These are phyloP conservation scores for Tetrahymena elliotti DNA, from an alignment of 73 alveolate species.

Conservation along the genomic window DNA sequence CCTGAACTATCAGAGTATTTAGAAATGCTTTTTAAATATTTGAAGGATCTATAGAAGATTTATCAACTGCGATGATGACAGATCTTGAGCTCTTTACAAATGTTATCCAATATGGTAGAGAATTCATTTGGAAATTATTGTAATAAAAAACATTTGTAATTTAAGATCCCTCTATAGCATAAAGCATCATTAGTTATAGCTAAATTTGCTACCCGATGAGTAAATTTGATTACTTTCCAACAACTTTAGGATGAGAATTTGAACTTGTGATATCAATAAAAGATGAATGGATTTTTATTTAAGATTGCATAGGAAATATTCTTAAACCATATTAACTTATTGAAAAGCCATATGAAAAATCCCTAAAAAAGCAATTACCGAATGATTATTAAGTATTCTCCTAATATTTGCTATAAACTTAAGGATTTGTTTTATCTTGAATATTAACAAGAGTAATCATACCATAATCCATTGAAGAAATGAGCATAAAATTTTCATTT, in stretches of 20 bases:
- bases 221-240: neutral
- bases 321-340: neutral
- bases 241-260: neutral
- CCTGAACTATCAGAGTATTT: neutral
- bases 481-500: neutral
- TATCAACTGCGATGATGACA: neutral
- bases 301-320: neutral
- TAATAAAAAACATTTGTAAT: neutral
- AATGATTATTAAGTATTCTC: neutral
- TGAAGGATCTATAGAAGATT: neutral
- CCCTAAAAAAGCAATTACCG: neutral
- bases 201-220: neutral
- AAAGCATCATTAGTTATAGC: neutral
- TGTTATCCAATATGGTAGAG: neutral
- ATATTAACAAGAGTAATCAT: neutral
- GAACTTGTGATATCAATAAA: neutral
- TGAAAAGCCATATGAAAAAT: neutral
- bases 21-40: neutral
- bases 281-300: neutral
- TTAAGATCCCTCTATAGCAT: neutral
- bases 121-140: neutral
- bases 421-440: neutral
- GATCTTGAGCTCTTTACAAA: neutral
- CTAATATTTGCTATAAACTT: neutral
- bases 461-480: neutral